These are phyloP conservation scores for Graphilbum sp. DNA, from an alignment of 2,329 filamentous ascomycete species.

Conservation along the genomic window DNA sequence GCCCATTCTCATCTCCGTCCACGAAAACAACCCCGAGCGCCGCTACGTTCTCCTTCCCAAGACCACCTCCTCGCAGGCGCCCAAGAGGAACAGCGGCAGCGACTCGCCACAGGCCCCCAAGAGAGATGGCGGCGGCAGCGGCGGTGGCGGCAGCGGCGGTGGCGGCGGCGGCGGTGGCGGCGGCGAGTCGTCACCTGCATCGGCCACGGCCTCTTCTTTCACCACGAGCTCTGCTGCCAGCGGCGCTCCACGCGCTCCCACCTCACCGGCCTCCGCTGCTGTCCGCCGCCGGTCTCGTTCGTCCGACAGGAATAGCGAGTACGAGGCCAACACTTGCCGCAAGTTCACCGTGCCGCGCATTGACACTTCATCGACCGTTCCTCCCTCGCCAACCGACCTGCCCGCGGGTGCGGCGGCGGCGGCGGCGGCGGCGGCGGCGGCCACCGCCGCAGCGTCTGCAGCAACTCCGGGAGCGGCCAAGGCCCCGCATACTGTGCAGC, in stretches of 20 bases:
- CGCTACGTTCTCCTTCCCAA: slow-evolving; percentile 44
- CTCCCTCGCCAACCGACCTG: no score
- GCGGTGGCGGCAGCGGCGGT: no score
- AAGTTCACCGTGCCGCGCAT: slow-evolving; percentile 17
- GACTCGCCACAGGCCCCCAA: no score
- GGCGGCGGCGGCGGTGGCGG: no score
- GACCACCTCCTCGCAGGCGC: slow-evolving; percentile 1
- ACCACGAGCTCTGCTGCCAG: neutral
- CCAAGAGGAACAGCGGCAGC: slow-evolving; percentile 4
- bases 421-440: neutral
- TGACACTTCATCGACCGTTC: slow-evolving; percentile 9
- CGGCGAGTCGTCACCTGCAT: no score
- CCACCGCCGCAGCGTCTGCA: neutral
- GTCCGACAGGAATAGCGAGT: slow-evolving; percentile 8
- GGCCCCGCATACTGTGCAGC: no score
- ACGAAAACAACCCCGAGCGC: slow-evolving; percentile 42
- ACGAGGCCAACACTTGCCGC: slow-evolving; percentile 26
- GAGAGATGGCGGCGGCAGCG: no score
- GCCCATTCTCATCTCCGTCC: slow-evolving; percentile 48
- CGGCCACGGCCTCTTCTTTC: no score
- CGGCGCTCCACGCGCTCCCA: no score
- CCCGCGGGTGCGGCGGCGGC: no score
- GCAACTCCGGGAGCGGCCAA: neutral
- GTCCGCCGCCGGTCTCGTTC: neutral
- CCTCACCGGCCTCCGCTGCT: neutral